Conservation (phyloP, 257 asterid species). For the Nicotiana undulata region DNA sequence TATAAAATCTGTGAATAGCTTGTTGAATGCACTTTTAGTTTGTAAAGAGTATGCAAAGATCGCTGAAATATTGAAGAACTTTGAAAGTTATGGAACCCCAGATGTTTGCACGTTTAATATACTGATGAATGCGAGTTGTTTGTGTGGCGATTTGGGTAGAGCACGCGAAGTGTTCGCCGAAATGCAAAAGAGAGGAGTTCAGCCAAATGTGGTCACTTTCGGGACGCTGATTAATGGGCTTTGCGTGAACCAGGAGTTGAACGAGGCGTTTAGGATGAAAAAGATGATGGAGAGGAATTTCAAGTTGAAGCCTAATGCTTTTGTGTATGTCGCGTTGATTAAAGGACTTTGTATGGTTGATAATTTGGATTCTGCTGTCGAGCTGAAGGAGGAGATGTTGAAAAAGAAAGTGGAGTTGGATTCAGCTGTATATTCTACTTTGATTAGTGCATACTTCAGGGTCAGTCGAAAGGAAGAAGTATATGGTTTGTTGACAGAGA, state of each 20-base stretch:
- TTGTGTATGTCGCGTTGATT: constrained; percentile 45
- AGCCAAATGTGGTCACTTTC: constrained; percentile 58
- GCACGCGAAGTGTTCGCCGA: constrained; percentile 56
- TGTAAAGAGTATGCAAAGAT: constrained; percentile 47
- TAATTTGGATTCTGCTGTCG: constrained; percentile 33
- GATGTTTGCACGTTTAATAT: constrained; percentile 66
- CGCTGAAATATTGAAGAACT: constrained; percentile 25
- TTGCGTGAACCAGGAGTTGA: constrained; percentile 30
- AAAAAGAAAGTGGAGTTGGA: constrained; percentile 39
- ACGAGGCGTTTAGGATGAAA: constrained; percentile 45
- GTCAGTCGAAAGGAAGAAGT: constrained; percentile 41
- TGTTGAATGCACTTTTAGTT: constrained; percentile 39
- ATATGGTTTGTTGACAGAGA: constrained; percentile 42
- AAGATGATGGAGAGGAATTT: constrained; percentile 46
- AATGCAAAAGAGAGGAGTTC: constrained; percentile 46
- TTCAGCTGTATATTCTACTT: constrained; percentile 58
- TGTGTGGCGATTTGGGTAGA: constrained; percentile 24
- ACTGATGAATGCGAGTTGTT: constrained; percentile 39
- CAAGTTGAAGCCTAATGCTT: constrained; percentile 42
- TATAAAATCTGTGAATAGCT: constrained; percentile 53
- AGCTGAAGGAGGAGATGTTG: constrained; percentile 61
- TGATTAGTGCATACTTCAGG: constrained; percentile 58
- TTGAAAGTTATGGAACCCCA: constrained; percentile 33
- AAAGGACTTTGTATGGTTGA: constrained; percentile 49
- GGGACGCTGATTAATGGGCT: constrained; percentile 66